Evolutionary conservation across 164 flowering plant species (phyloP).

Genomic region (Tetracentron sinense): DNA sequence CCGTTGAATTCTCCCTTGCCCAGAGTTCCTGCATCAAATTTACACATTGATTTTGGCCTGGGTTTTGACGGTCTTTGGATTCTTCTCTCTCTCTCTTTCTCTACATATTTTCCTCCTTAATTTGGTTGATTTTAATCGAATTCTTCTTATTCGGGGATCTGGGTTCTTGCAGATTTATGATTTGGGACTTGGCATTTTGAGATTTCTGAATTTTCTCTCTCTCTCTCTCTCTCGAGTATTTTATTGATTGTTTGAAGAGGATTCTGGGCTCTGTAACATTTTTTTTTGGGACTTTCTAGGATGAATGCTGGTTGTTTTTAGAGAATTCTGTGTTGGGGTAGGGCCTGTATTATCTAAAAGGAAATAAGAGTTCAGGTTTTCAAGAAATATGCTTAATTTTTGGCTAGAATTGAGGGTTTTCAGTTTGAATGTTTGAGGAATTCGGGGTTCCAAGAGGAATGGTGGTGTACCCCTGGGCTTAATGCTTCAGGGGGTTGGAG

Average conservation of each 20-base stretch:
- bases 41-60: constrained; percentile 15
- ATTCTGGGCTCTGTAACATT: not conserved
- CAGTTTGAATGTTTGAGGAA: not conserved
- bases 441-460: not conserved
- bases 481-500: constrained; percentile 17
- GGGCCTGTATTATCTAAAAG: not conserved
- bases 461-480: constrained; percentile 10
- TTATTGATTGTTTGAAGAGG: not conserved
- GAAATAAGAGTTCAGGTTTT: not conserved
- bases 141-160: constrained; percentile 6
- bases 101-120: not conserved
- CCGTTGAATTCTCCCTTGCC: not conserved
- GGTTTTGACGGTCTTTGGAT: constrained; percentile 11
- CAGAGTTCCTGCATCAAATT: constrained; percentile 2
- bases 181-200: not conserved
- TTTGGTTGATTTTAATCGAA: not conserved
- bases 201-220: not conserved
- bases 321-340: not conserved
- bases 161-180: not conserved
- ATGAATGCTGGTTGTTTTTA: not conserved
- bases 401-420: not conserved
- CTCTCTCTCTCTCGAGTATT: not conserved
- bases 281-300: not conserved
- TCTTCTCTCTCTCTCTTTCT: not conserved
- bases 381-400: too few species aligned